These are phyloP conservation scores for Eutrema yunnanense DNA, from an alignment of 345 rosid species.

Conservation along the genomic window DNA sequence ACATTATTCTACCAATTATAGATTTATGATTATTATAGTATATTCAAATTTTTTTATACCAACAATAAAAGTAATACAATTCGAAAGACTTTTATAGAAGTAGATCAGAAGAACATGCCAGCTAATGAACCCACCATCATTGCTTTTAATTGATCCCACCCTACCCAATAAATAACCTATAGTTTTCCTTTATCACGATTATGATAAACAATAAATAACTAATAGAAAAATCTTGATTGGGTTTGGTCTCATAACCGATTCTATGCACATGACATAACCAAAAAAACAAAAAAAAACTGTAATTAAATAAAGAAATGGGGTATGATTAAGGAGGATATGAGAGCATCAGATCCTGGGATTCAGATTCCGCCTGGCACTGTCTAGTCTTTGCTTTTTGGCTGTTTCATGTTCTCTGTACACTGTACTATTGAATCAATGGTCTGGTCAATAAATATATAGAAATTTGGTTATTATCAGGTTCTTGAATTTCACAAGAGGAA, in stretches of 20 bases:
- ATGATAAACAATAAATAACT: background rate
- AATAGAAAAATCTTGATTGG: constrained; percentile 16
- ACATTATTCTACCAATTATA: background rate
- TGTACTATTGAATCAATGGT: constrained; percentile 19
- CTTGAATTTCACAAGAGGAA: background rate
- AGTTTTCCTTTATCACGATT: background rate
- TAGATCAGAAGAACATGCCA: constrained; percentile 23
- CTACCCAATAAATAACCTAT: constrained; percentile 4
- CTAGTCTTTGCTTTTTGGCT: constrained; percentile 31
- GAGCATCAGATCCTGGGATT: constrained; percentile 26
- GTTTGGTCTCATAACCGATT: constrained; percentile 19
- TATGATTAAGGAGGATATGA: constrained; percentile 23
- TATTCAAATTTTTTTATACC: background rate
- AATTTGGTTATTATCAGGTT: background rate
- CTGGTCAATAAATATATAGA: constrained; percentile 15
- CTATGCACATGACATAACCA: background rate
- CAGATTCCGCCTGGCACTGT: constrained; percentile 23
- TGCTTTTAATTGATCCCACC: constrained; percentile 4
- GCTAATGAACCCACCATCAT: constrained; percentile 26
- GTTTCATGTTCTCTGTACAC: constrained; percentile 28
- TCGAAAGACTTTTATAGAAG: background rate
- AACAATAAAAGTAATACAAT: background rate
- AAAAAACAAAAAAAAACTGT: background rate
- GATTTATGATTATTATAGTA: background rate
- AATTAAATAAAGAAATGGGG: background rate